Base-by-base conservation (phyloP, 2,329 filamentous ascomycete species). In the Lasiodiplodia hormozganensis region DNA sequence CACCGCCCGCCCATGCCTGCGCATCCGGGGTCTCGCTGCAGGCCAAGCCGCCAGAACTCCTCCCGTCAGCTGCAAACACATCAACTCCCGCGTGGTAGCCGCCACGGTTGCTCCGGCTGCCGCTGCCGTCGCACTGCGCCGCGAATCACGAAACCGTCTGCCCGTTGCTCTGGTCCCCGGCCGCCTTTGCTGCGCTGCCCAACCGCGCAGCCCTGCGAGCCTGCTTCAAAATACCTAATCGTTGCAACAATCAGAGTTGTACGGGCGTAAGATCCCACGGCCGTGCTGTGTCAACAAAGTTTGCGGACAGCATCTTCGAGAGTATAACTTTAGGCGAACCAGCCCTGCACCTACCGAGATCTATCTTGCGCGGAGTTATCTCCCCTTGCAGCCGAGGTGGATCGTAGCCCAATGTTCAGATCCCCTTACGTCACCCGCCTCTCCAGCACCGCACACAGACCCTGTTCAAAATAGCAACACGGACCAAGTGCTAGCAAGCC, bases 351-450 rank as follows among this genome's bases (percentile, higher is more conserved):
- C 4, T 14, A 16, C 43, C 23, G 38, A 28, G 36, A 31, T 47
- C 57, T 31, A 43, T 62, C 43, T 36, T 10, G 43, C 43, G 18
- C 40, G 56, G 56, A 60, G 56, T 25, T 47, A 60, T 31, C 58
- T 36, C 60, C 43, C 60, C 60, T 64, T 64, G 60, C 47, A 52
- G 60, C 60, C 47, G 60, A 18, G 47, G 60, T 64, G 60, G 60
- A 64, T 36, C 60, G 12, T 2, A 25, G 23, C 12, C 23, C 4
- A 31, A 23, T 28, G 25, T 62, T 28, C 18, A 52, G 47, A 51
- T 64, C 60, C 18, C 47, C 60, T 64, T 64, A 64, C 60, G 60
- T 64, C 60, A 64, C 60, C 31, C 23, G 12, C 58, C 16, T 62
- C 40, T 23, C 51, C 51, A 18, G 31, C 60, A 28, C 31, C n/a